Percentiles rank a stretch among this genome's conserved stretches.
phyloP scores from a whole-genome alignment of 1,284 basidiomycete genomes.

The Cronartium quercuum region DNA sequence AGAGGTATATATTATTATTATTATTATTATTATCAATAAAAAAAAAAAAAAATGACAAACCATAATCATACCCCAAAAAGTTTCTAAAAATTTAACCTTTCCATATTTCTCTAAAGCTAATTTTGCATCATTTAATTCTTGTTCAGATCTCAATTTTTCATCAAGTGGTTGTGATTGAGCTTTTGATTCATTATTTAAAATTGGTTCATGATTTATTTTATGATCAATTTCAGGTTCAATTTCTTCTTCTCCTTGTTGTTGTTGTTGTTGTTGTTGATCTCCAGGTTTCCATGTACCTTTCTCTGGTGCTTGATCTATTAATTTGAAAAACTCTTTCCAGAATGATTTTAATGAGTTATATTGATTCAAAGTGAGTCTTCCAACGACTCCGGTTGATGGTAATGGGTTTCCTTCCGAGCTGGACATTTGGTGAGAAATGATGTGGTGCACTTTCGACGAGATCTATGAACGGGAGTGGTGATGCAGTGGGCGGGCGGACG shows the following conservation, averaged over 20 bases:
- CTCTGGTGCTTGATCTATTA: constrained; percentile 21
- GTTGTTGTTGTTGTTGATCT: not conserved
- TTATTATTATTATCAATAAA: too few relatives aligned
- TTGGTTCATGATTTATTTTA: not conserved
- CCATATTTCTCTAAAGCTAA: constrained; percentile 31
- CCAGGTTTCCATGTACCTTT: not conserved
- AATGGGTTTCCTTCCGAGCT: constrained; percentile 12
- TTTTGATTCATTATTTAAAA: not conserved
- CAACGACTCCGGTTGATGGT: constrained; percentile 26
- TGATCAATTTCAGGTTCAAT: not conserved
- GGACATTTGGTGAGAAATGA: not conserved
- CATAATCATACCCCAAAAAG: constrained; percentile 39
- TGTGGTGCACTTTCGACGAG: not conserved
- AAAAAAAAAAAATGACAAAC: not conserved
- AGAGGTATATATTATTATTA: too few relatives aligned
- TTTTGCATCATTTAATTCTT: constrained; percentile 35
- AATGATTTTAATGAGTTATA: constrained; percentile 22
- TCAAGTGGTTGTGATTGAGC: constrained; percentile 19
- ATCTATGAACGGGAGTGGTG: not conserved
- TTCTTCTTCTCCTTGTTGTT: too few relatives aligned
- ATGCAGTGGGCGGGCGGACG: too few relatives aligned
- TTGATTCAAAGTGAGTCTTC: constrained; percentile 12
- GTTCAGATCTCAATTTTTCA: constrained; percentile 33
- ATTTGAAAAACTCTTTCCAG: constrained; percentile 29
- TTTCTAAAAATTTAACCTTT: constrained; percentile 14